These are phyloP conservation scores for Annulohypoxylon stygium DNA, from an alignment of 495 filamentous ascomycete species.

Conservation along the genomic window DNA sequence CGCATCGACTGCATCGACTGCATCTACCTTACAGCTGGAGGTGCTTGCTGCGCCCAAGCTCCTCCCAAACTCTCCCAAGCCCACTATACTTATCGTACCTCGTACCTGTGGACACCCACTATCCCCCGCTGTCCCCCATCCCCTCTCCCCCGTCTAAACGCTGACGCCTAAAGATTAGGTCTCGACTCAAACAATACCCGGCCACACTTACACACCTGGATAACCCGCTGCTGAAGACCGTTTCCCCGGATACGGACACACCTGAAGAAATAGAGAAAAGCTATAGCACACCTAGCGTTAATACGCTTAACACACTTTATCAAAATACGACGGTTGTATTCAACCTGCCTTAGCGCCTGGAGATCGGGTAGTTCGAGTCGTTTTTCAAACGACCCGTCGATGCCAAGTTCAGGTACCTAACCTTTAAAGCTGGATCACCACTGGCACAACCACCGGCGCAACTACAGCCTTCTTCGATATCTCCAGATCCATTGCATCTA, in stretches of 20 bases:
- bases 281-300: background rate
- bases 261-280: background rate
- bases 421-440: background rate
- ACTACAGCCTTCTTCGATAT: slow-evolving; percentile 5
- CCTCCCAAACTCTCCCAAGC: slow-evolving; percentile 7
- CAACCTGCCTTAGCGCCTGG: background rate
- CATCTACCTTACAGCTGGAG: slow-evolving; percentile 16
- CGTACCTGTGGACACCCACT: background rate
- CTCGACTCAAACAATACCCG: slow-evolving; percentile 13
- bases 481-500: background rate
- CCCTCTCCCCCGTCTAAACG: background rate
- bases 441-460: background rate
- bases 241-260: slow-evolving; percentile 6
- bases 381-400: slow-evolving; percentile 12
- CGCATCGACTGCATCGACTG: slow-evolving; percentile 37
- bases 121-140: too few relatives aligned
- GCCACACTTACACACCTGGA: background rate
- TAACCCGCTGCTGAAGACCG: background rate
- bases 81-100: slow-evolving; percentile 14
- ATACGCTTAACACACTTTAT: background rate
- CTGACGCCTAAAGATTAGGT: slow-evolving; percentile 24
- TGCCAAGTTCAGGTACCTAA: slow-evolving; percentile 14
- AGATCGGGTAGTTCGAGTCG: background rate
- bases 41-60: slow-evolving; percentile 21
- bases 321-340: background rate